A percentile compares a stretch with the other conserved stretches of the same genome.
These are phyloP conservation scores for Westerdykella sp. DNA, from an alignment of 2,329 filamentous ascomycete species.

Conservation along the genomic window DNA sequence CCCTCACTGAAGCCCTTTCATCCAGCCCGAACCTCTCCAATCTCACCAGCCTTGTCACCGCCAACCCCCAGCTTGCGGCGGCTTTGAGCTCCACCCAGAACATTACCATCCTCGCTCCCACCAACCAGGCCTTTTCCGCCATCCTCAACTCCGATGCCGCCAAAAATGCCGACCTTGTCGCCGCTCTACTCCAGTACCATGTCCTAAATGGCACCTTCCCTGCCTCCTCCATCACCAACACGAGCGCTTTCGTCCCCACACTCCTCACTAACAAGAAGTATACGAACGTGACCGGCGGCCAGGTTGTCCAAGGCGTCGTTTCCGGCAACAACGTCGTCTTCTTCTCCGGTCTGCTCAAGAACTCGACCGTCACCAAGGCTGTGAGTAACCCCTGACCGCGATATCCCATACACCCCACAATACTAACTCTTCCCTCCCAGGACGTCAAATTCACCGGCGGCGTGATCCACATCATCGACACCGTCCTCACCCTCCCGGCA, in stretches of 20 bases:
- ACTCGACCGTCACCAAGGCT: conserved; percentile 44
- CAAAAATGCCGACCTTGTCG: conserved; percentile 28
- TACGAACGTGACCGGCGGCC: conserved; percentile 53
- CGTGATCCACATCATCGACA: conserved; percentile 44
- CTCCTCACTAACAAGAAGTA: conserved; percentile 48
- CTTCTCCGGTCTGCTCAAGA: conserved; percentile 48
- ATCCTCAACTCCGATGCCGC: conserved; percentile 32
- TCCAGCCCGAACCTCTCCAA: conserved; percentile 25
- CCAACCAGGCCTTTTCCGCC: conserved; percentile 45
- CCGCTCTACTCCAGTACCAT: conserved; percentile 53
- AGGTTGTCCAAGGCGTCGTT: conserved; percentile 47
- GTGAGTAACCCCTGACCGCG: conserved; percentile 32
- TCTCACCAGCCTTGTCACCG: conserved; percentile 32
- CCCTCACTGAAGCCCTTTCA: conserved; percentile 24
- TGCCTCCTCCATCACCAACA: conserved; percentile 34
- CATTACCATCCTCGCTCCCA: conserved; percentile 55
- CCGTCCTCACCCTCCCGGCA: conserved; percentile 38
- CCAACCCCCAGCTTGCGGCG: conserved; percentile 33
- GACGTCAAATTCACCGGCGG: conserved; percentile 42
- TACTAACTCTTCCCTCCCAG: conserved; percentile 11
- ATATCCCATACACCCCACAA: background rate
- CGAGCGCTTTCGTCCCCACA: conserved; percentile 43
- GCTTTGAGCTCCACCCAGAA: conserved; percentile 41
- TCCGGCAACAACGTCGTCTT: conserved; percentile 44
- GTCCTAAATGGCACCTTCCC: conserved; percentile 49